Evolutionary conservation across 2,329 filamentous ascomycete genomes (phyloP), one percentile per base, ranked within the genome.

Genomic region (Colletotrichum scovillei): DNA sequence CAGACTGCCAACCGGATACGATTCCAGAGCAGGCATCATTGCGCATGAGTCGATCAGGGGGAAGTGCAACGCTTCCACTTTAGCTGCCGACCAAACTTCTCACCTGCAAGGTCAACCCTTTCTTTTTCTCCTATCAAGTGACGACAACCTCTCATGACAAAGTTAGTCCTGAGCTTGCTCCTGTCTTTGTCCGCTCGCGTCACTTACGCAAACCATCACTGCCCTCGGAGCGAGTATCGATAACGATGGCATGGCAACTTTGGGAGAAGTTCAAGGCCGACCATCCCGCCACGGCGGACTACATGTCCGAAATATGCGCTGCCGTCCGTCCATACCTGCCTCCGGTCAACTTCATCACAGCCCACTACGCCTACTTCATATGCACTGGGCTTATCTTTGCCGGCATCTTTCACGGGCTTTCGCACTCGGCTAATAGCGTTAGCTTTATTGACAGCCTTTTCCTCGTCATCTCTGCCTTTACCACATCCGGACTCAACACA

Each of bases 341-440:
- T 9, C 83, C 85, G 6, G 79, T 90, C 73, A 92, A 91, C 76
- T 92, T 90, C 79, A 88, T 92, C 77, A 91, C 89, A 2, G 76
- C 93, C 12, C 92, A 94, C 79, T 93, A 93, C 81, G 79, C 86
- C 64, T 94, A 93, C 81, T 93, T 94, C 79, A 84, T 92, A 73
- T 70, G 82, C 6, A 87, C 87, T 12, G 86, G 85, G 64, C 78
- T 93, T 8, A 28, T 92, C 22, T 85, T 84, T 66, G 91, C 91
- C n/a, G 75, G 89, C 70, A 87, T 94, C 63, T 91, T 93, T 77
- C 93, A 88, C 86, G 86, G 84, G 9, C 84, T 87, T 0, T 90
- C 89, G 0, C 84, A 84, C 1, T 88, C 89, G 1, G 78, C 81
- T n/a, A 79, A 82, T 67, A 88, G 84, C 74, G 84, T 94, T 60